Percentiles rank a stretch among this genome's conserved stretches.
These are phyloP conservation scores for Mycosphaerelloides madeirae DNA, from an alignment of 2,329 filamentous ascomycete genomes.

Conservation along the genomic window DNA sequence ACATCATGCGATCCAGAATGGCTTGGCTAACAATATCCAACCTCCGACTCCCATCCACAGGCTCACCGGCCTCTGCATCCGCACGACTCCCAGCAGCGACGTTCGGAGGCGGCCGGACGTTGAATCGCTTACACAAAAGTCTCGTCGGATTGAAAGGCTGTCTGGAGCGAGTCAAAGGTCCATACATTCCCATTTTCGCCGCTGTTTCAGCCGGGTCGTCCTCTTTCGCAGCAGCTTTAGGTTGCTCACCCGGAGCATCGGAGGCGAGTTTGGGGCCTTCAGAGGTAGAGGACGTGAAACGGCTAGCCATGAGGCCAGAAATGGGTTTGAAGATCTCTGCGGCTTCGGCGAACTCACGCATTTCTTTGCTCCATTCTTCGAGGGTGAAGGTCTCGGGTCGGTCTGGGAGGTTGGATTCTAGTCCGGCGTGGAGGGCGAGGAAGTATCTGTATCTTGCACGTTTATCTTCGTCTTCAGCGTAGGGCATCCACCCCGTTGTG, in stretches of 20 bases:
- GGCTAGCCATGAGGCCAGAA: slow-evolving; percentile 84
- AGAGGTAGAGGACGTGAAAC: slow-evolving; percentile 72
- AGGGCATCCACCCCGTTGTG: slow-evolving; percentile 68
- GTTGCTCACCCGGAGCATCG: slow-evolving; percentile 24
- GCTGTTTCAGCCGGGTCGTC: slow-evolving; percentile 79
- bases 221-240: slow-evolving; percentile 46
- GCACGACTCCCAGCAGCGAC: slow-evolving; percentile 37
- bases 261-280: slow-evolving; percentile 27
- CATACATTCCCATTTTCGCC: slow-evolving; percentile 88
- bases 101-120: slow-evolving; percentile 71
- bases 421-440: slow-evolving; percentile 69
- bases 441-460: slow-evolving; percentile 75
- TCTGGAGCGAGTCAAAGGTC: slow-evolving; percentile 71
- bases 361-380: slow-evolving; percentile 75
- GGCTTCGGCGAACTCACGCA: slow-evolving; percentile 70
- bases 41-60: slow-evolving; percentile 45
- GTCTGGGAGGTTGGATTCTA: slow-evolving; percentile 55
- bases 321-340: slow-evolving; percentile 85
- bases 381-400: slow-evolving; percentile 49
- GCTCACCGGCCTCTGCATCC: slow-evolving; percentile 18
- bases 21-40: slow-evolving; percentile 53
- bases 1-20: slow-evolving; percentile 53
- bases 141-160: slow-evolving; percentile 73
- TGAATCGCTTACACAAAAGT: slow-evolving; percentile 90
- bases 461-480: slow-evolving; percentile 76